phyloP scores from a whole-genome alignment of 371 early-diverging fungal species.

The Homolaphlyctis polyrhiza region DNA sequence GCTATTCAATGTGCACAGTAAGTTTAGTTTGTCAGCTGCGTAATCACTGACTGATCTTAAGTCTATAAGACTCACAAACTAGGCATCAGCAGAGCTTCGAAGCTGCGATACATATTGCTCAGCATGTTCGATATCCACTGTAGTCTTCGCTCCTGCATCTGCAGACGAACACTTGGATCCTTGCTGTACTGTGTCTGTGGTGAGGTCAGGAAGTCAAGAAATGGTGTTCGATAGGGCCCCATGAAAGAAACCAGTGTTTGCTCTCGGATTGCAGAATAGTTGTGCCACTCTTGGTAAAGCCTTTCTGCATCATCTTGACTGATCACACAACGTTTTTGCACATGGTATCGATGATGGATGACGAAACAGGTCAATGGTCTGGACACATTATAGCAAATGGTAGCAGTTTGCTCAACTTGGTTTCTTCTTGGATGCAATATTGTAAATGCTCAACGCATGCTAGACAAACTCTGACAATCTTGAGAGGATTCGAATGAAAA shows the following conservation, averaged over 20 bases:
- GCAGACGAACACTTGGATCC: constrained; percentile 2
- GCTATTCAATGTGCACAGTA: background rate
- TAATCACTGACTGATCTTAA: background rate
- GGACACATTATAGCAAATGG: background rate
- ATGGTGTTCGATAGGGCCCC: constrained; percentile 24
- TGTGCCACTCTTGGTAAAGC: constrained; percentile 5
- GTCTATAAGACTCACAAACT: constrained; percentile 9
- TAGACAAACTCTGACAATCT: background rate
- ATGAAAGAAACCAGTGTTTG: constrained; percentile 18
- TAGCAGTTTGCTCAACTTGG: constrained; percentile 3
- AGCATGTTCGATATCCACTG: constrained; percentile 13
- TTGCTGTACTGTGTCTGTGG: background rate
- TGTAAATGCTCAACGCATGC: background rate
- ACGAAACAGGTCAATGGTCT: too few species aligned
- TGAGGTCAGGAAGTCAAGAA: constrained; percentile 15
- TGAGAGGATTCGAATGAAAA: background rate
- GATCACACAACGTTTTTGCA: background rate
- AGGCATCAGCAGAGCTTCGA: constrained; percentile 3
- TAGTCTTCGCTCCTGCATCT: constrained; percentile 13
- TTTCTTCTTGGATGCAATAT: background rate
- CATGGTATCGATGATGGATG: too few species aligned
- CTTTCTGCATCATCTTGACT: constrained; percentile 5
- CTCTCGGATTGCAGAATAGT: constrained; percentile 1
- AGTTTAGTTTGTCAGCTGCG: constrained; percentile 1
- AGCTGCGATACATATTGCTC: background rate